phyloP scores from a whole-genome alignment of 345 rosid genomes.

The Salix arbutifolia region DNA sequence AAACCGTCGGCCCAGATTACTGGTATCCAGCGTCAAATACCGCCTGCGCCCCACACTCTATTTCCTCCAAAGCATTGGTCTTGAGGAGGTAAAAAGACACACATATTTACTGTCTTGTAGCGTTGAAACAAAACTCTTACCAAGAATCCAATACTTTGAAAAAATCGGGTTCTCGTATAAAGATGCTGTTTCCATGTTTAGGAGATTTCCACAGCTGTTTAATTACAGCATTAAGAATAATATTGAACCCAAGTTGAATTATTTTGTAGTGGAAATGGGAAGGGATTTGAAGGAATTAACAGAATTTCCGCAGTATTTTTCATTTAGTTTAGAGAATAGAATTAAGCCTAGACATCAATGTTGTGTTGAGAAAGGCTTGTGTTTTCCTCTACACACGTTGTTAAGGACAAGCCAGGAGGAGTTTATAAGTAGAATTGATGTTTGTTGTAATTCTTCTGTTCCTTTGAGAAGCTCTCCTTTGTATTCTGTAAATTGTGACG shows the following conservation, averaged over 20 bases:
- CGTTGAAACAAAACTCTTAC: conserved; percentile 65
- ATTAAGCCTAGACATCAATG: conserved; percentile 71
- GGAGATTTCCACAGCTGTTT: conserved; percentile 77
- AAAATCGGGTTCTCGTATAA: conserved; percentile 57
- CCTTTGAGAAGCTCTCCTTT: conserved; percentile 58
- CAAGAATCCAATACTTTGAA: conserved; percentile 60
- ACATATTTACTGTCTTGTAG: conserved; percentile 76
- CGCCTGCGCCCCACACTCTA: conserved; percentile 70
- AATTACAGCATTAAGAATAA: conserved; percentile 64
- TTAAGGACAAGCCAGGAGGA: conserved; percentile 56
- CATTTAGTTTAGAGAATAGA: conserved; percentile 81
- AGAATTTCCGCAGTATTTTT: conserved; percentile 82
- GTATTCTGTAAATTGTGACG: conserved; percentile 40
- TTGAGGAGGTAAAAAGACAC: conserved; percentile 56
- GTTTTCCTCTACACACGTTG: conserved; percentile 56
- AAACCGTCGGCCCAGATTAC: conserved; percentile 76
- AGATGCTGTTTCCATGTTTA: conserved; percentile 55
- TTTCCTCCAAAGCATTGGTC: conserved; percentile 78
- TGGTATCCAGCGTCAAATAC: conserved; percentile 54
- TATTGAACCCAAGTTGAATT: conserved; percentile 62
- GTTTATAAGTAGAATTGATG: conserved; percentile 55
- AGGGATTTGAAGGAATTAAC: conserved; percentile 72
- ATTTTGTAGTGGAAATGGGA: conserved; percentile 76
- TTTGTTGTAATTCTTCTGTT: conserved; percentile 61
- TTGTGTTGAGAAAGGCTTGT: conserved; percentile 67